Evolutionary conservation across 1,139 yeast species (phyloP).

Genomic region (Saccharomyces hybrid): DNA sequence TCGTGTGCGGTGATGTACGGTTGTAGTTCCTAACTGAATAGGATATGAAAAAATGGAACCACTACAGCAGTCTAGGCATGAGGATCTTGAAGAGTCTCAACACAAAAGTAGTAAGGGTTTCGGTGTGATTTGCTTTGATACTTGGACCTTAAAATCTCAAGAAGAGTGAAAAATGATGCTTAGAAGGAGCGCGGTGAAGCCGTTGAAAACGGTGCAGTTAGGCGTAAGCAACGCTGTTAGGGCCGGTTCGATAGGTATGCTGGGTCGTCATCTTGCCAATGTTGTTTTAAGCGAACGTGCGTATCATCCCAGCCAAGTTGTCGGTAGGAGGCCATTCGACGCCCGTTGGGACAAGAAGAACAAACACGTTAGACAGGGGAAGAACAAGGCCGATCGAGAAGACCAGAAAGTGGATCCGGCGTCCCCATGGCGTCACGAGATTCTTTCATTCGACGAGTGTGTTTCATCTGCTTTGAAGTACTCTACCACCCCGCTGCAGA

Average conservation of each 20-base stretch:
- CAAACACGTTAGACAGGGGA: background rate
- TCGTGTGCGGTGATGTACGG: background rate
- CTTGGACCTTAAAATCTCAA: background rate
- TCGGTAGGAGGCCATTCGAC: background rate
- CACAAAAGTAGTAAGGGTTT: too few species aligned
- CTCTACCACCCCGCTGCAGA: slow-evolving; percentile 20
- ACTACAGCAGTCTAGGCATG: background rate
- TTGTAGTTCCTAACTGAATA: background rate
- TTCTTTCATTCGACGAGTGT: slow-evolving; percentile 41
- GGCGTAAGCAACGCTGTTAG: background rate
- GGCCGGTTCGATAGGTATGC: background rate
- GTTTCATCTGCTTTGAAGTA: slow-evolving; percentile 31
- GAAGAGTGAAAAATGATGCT: background rate
- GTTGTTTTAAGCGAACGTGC: background rate
- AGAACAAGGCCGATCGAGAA: background rate
- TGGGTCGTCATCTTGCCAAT: background rate
- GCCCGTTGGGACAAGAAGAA: background rate
- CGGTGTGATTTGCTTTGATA: background rate
- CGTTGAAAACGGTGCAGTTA: background rate
- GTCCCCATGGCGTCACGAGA: slow-evolving; percentile 36
- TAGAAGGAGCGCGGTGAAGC: background rate
- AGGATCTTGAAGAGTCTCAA: background rate
- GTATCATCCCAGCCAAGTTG: background rate
- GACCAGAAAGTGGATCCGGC: slow-evolving; percentile 2
- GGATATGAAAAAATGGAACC: background rate